Percentiles rank a stretch among this genome's conserved stretches.
Conservation (phyloP, 768 basidiomycete genomes). For the Psilocybe sp. region DNA sequence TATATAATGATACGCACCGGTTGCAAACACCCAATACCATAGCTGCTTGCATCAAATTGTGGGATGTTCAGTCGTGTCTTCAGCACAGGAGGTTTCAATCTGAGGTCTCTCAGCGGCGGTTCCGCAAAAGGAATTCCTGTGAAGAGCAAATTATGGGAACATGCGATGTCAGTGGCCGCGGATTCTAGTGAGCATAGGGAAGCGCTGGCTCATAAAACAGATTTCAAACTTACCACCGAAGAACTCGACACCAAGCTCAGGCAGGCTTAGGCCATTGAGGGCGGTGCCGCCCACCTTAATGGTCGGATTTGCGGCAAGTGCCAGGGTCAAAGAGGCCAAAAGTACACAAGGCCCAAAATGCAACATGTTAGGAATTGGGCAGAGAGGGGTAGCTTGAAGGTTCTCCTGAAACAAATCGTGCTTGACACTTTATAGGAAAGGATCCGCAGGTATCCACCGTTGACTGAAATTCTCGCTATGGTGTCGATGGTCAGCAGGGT, state of each 20-base stretch:
- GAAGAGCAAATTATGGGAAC: no score
- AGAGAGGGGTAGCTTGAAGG: no score
- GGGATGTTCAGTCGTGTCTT: conserved; percentile 28
- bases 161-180: no score
- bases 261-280: neutral
- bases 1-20: neutral
- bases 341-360: no score
- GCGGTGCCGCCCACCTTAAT: neutral
- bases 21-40: conserved; percentile 46
- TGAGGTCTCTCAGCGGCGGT: conserved; percentile 42
- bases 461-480: no score
- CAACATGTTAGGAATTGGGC: no score
- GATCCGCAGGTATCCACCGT: no score
- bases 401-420: no score
- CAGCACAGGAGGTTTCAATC: conserved; percentile 41
- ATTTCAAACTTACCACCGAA: conserved; percentile 2
- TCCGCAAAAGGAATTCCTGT: conserved; percentile 50
- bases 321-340: no score
- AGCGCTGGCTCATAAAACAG: neutral
- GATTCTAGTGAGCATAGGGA: neutral
- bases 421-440: no score
- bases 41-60: conserved; percentile 40
- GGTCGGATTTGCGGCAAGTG: neutral
- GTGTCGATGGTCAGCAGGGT: no score
- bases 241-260: conserved; percentile 1